Conservation (phyloP, 2,329 filamentous ascomycete genomes). For the Apiospora koreana region DNA sequence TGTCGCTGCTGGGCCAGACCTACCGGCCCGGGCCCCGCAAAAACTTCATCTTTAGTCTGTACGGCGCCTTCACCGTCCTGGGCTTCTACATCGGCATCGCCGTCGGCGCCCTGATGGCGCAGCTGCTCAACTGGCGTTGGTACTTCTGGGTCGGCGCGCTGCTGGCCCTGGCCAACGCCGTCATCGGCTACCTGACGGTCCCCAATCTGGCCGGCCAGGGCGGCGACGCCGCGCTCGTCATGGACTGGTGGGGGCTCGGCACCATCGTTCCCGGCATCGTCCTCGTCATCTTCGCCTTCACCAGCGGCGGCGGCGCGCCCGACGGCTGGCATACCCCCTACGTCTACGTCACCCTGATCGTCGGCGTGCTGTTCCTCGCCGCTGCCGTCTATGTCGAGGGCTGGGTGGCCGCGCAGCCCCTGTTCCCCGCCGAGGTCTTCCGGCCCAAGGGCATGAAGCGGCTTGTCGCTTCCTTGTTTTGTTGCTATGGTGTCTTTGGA, state of each 20-base stretch:
- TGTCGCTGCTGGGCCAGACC: conserved; percentile 64
- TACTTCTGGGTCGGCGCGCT: conserved; percentile 68
- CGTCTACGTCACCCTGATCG: conserved; percentile 63
- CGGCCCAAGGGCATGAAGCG: conserved; percentile 68
- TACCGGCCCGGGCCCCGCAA: conserved; percentile 71
- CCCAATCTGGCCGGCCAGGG: conserved; percentile 28
- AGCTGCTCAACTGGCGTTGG: conserved; percentile 63
- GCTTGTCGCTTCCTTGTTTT: conserved; percentile 60
- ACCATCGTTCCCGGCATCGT: conserved; percentile 66
- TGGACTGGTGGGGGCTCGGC: conserved; percentile 69
- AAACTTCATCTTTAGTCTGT: conserved; percentile 62
- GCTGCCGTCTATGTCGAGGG: conserved; percentile 71
- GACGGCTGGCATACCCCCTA: conserved; percentile 74
- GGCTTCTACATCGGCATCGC: conserved; percentile 66
- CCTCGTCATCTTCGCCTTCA: conserved; percentile 74
- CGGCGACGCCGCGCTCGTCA: conserved; percentile 41
- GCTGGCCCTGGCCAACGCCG: conserved; percentile 25
- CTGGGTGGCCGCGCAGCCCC: conserved; percentile 66
- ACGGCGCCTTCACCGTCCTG: conserved; percentile 55
- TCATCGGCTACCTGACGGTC: conserved; percentile 28
- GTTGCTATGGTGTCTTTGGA: conserved; percentile 68
- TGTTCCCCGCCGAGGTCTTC: conserved; percentile 73
- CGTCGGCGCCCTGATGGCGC: conserved; percentile 61
- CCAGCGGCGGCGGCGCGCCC: conserved; percentile 69
- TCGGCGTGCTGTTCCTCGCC: conserved; percentile 62